Conservation (phyloP, 805 yeast species). For the Schwanniomyces vanrijiae region DNA sequence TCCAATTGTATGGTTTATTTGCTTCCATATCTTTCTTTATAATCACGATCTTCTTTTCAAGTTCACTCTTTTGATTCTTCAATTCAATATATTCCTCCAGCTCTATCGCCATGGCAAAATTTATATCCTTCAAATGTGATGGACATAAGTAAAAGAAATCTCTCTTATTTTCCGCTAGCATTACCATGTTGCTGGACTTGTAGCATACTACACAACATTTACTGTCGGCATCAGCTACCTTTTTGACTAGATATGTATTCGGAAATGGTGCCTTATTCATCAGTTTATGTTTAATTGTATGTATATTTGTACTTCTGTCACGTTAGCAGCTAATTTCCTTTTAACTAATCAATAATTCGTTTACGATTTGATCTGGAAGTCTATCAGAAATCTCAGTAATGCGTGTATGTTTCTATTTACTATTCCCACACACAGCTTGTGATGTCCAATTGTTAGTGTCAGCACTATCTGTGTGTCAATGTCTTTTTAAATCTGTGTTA, state of each 20-base stretch:
- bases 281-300: no score
- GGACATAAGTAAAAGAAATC: constrained; percentile 57
- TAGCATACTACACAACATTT: constrained; percentile 52
- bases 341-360: no score
- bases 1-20: constrained; percentile 37
- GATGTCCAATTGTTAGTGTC: no score
- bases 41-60: constrained; percentile 17
- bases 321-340: not conserved
- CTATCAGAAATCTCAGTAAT: no score
- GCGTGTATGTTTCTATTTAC: no score
- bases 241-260: constrained; percentile 43
- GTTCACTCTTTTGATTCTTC: constrained; percentile 16
- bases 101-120: constrained; percentile 43
- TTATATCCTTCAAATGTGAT: constrained; percentile 45
- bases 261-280: constrained; percentile 11
- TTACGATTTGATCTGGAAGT: no score
- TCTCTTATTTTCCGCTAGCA: constrained; percentile 43
- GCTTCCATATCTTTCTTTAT: constrained; percentile 23
- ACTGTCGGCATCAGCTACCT: constrained; percentile 41
- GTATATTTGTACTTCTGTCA: not conserved
- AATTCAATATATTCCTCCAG: constrained; percentile 34
- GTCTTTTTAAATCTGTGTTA: not conserved
- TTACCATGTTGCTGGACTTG: constrained; percentile 47
- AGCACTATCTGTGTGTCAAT: not conserved
- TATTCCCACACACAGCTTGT: no score